Base-by-base conservation (phyloP, 2,329 filamentous ascomycete species). In the Sclerotinia minor region DNA sequence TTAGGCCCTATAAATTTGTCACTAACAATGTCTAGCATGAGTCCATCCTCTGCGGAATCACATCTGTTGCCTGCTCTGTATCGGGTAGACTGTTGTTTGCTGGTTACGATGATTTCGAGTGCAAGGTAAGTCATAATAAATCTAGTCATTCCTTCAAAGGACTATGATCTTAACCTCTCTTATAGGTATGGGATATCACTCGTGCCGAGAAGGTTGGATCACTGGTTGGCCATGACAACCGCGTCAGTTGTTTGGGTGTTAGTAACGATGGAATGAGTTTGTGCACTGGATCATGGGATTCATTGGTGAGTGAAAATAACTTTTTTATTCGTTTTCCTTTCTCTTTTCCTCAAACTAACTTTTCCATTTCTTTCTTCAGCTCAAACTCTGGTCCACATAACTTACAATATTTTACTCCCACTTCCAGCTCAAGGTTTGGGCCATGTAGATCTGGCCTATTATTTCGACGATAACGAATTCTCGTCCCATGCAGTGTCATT, bases 201-300 rank as follows among this genome's bases (percentile, higher is more conserved):
- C 91, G 95, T 73, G 95, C 94, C 71, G 95, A 99, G 79, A 96
- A 97, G 82, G 93, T 99, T 72, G 95, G 95, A 78, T 97, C 94
- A 67, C 85, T 99, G 69, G 94, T 96, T 76, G 95, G 95, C 76
- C 95, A 99, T 80, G 94, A 98, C 82, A 99, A 99, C 84, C 91
- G 95, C 74, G 95, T 99, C 79, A 98, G 94, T 87, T 99, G 95
- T 81, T 83, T 99, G 78, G 95, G 95, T 73, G 95, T 99, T 75
- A 98, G 94, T 85, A 98, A 98, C 80, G 95, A 99, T 78, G 95
- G 94, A 71, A 97, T 98, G 83, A 98, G 94, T 84, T 85, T 99
- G 83, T 98, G 95, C 87, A 99, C 95, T 77, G 95, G 95, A 80
- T 99, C 95, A 74, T 99, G 95, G 95, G 95, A 99, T 83, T 97